Evolutionary conservation across 495 filamentous ascomycete species (phyloP).

Genomic region (Geoglossum glabrum): DNA sequence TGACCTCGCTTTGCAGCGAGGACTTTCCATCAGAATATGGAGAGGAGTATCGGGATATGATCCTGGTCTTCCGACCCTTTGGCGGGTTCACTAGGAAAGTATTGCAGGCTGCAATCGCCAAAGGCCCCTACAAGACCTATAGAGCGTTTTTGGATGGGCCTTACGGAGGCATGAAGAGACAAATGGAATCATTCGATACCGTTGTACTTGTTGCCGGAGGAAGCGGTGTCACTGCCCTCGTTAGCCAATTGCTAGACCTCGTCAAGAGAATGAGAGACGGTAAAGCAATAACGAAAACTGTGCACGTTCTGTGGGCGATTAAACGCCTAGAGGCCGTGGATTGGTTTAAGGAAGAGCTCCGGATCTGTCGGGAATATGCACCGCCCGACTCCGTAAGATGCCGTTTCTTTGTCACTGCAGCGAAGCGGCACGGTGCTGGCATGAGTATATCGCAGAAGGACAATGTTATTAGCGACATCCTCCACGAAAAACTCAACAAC

Average conservation of each 20-base stretch:
- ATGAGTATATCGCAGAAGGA: slow-evolving; percentile 15
- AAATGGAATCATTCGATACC: slow-evolving; percentile 82
- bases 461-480: slow-evolving; percentile 41
- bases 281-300: slow-evolving; percentile 75
- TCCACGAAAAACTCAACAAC: slow-evolving; percentile 69
- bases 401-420: slow-evolving; percentile 79
- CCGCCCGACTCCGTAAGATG: slow-evolving; percentile 70
- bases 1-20: slow-evolving; percentile 68
- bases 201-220: slow-evolving; percentile 85
- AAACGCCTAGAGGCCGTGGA: slow-evolving; percentile 83
- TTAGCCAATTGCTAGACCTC: slow-evolving; percentile 71
- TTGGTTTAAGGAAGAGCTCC: slow-evolving; percentile 91
- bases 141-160: slow-evolving; percentile 82
- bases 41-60: slow-evolving; percentile 68
- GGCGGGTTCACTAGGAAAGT: slow-evolving; percentile 72
- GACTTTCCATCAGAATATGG: slow-evolving; percentile 82
- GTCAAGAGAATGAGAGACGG: slow-evolving; percentile 89
- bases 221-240: slow-evolving; percentile 83
- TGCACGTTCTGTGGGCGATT: slow-evolving; percentile 81
- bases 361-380: slow-evolving; percentile 70
- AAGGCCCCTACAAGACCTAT: slow-evolving; percentile 72
- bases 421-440: slow-evolving; percentile 31
- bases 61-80: slow-evolving; percentile 78
- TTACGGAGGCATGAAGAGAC: slow-evolving; percentile 82
- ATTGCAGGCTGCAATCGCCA: slow-evolving; percentile 52